phyloP scores from a whole-genome alignment of 2,329 filamentous ascomycete species.

The Verticillium albo-atrum region DNA sequence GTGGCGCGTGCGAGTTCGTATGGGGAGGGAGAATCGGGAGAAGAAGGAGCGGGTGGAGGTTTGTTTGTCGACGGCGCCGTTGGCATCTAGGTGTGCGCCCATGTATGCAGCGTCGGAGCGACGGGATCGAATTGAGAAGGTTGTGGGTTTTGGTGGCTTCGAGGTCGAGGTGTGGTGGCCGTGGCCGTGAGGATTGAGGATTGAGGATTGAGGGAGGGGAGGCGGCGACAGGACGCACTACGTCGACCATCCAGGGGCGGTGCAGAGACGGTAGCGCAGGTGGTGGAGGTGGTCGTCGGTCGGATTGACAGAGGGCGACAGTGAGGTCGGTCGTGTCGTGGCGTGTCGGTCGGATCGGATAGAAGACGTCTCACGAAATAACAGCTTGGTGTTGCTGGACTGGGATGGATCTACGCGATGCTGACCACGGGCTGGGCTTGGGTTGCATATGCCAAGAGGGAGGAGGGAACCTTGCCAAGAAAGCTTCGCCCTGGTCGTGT shows the following conservation, averaged over 20 bases:
- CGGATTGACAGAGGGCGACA: not conserved
- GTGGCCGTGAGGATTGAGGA: slow-evolving; percentile 17
- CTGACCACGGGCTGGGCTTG: slow-evolving; percentile 11
- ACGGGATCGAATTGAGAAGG: not conserved
- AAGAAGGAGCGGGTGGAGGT: slow-evolving; percentile 41
- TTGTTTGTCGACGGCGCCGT: slow-evolving; percentile 31
- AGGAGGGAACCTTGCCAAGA: slow-evolving; percentile 16
- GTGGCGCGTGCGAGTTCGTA: slow-evolving; percentile 54
- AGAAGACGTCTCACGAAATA: not conserved
- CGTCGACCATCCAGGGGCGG: not conserved
- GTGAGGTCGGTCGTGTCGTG: not conserved
- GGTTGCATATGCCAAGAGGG: slow-evolving; percentile 16
- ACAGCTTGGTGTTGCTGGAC: not conserved
- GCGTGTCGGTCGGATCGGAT: not conserved
- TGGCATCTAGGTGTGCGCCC: slow-evolving; percentile 34
- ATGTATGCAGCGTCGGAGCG: slow-evolving; percentile 34
- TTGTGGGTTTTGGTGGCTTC: slow-evolving; percentile 19
- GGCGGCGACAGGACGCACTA: slow-evolving; percentile 11
- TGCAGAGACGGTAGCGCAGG: not conserved
- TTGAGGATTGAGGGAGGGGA: slow-evolving; percentile 11
- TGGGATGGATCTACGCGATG: slow-evolving; percentile 10
- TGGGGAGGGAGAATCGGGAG: slow-evolving; percentile 47
- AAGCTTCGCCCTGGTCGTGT: slow-evolving; percentile 13
- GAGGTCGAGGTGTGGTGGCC: slow-evolving; percentile 16
- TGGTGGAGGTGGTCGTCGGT: not conserved